A percentile compares a stretch with the other conserved stretches of the same genome.
These are phyloP conservation scores for Datura wrightii DNA, from an alignment of 257 asterid species.

Conservation along the genomic window DNA sequence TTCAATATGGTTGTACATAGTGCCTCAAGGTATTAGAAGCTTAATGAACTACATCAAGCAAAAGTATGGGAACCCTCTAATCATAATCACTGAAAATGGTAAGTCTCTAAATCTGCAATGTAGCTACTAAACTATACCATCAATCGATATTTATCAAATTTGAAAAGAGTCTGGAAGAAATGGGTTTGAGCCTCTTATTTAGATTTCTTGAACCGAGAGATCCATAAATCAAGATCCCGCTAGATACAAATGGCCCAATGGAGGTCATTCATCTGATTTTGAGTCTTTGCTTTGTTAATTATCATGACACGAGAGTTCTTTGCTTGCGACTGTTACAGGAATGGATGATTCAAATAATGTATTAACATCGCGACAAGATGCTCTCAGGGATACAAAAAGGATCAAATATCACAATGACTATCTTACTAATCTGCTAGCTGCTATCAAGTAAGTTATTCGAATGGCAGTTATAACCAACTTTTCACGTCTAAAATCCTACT, in stretches of 20 bases:
- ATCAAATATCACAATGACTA: slow-evolving; percentile 82
- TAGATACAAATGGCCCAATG: too few relatives aligned
- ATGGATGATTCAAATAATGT: slow-evolving; percentile 68
- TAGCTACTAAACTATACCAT: background rate
- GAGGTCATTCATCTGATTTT: too few relatives aligned
- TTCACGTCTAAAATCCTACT: background rate
- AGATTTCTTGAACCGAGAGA: background rate
- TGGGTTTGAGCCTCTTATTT: background rate
- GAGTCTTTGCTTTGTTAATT: too few relatives aligned
- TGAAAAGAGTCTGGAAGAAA: background rate
- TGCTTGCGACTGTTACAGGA: slow-evolving; percentile 46
- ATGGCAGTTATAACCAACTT: background rate
- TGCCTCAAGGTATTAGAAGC: slow-evolving; percentile 78
- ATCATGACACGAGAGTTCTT: too few relatives aligned
- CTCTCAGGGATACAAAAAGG: slow-evolving; percentile 73
- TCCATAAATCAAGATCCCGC: too few relatives aligned
- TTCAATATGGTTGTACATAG: slow-evolving; percentile 85
- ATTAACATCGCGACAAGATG: slow-evolving; percentile 41
- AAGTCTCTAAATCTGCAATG: slow-evolving; percentile 1
- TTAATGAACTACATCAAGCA: slow-evolving; percentile 76
- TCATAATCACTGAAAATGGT: slow-evolving; percentile 89
- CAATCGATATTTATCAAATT: background rate
- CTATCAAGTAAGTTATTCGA: slow-evolving; percentile 65
- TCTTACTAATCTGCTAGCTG: slow-evolving; percentile 57
- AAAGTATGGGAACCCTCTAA: slow-evolving; percentile 72